Evolutionary conservation across 805 yeast genomes (phyloP), one percentile per base, ranked within the genome.

Genomic region (Candida morakotiae): DNA sequence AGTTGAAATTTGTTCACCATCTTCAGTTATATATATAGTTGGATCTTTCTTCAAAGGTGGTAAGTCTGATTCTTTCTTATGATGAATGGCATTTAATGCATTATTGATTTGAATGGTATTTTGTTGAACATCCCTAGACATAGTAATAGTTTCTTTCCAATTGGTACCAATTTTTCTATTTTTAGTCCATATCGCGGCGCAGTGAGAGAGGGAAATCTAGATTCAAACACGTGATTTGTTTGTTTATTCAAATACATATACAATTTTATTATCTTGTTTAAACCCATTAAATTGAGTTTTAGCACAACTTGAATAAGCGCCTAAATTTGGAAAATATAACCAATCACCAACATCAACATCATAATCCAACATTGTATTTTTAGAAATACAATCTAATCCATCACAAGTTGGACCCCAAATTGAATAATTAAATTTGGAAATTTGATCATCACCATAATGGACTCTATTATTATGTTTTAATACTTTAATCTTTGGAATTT

Each of bases 361-460:
- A 38, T 73, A 69, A 14, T 80, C 69, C 51, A 91, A 67, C 24
- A 48, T 49, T 42, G 77, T 66, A 25, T 65, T 68, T 32, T 67
- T 58, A 14, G 83, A 58, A 40, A 91, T 77, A 58, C 95, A 83
- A 60, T 91, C 98, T 45, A 91, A 70, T 3, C 97, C 97, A 62
- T 91, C 98, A 65, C 98, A 91, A 14, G 98, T 91, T 31, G 98
- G 98, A 5, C 98, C 98, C 98, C 98, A 91, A 42, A 93, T 73
- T 3, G 95, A 85, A 37, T 75, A 82, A 58, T 55, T 42, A 43
- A 43, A 44, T 3, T 15, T 9, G 19, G 25, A n/a, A 3, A 13
- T n/a, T 21, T 58, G 67, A 20, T 20, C 42, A 45, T 25, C 39
- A 10, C 40, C 43, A 48, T 70, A 73, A 42, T 60, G 60, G 55